Base-by-base conservation (phyloP, 306 rosid genomes). In the Vigna nakashimae region DNA sequence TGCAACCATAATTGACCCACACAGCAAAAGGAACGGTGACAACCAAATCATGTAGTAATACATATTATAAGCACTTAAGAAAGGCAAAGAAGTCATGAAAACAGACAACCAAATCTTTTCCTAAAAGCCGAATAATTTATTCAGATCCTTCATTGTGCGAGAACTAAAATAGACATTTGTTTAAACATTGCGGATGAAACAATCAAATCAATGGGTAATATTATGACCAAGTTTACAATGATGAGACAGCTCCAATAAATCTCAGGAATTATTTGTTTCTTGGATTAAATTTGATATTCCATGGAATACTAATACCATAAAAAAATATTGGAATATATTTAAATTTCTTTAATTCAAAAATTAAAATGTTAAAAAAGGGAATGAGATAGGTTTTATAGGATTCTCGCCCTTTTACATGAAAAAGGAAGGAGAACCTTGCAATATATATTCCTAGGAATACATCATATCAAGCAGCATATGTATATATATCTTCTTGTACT, bases 1-100 rank as follows among this genome's bases (percentile, higher is more conserved):
- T 96, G 91, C 86, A 84, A 87, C 51, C 66, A 79, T 59, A 76
- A 80, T 28, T 58, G 74, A 58, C 50, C 49, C 73, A 67, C 65
- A 70, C 7, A 46, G 67, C 22, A 58, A 43, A 78, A 84, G 76
- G 42, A 52, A 56, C 32, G 64, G 43, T 18, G 49, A 20, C 38
- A 56, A 77, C 59, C 36, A 57, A 43, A 18, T 40, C 17, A 52
- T 59, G 78, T 18, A 24, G 46, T 38, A 75, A 9, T 16, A 64
- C 17, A 14, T 45, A 67, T 52, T 42, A 30, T 24, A 74, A 32
- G 52, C 56, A 63, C 52, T 55, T 10, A 49, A 43, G 5, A 30
- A 26, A 71, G 55, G 52, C 3, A 62, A 50, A 30, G 9, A 69
- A 52, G 74, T 43, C 78, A 20, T 14, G 20, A 40, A 74, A 74